These are phyloP conservation scores for Albugo laibachii DNA, from an alignment of 352 stramenopile genomes.

Conservation along the genomic window DNA sequence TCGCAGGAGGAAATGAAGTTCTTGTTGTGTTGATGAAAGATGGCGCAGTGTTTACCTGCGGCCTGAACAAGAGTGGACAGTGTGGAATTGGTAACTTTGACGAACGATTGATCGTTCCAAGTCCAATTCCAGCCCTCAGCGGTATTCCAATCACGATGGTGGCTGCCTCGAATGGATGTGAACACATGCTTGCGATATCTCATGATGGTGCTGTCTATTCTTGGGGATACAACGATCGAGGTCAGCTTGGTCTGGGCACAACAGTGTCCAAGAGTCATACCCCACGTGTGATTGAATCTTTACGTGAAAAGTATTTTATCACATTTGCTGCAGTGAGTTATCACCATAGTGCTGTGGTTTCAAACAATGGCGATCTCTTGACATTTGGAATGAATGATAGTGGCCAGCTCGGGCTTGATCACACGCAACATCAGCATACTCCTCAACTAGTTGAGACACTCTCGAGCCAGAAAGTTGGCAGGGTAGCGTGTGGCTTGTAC, in stretches of 20 bases:
- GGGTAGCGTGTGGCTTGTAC: constrained; percentile 63
- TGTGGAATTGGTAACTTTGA: constrained; percentile 77
- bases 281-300: constrained; percentile 51
- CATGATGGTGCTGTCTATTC: constrained; percentile 58
- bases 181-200: constrained; percentile 75
- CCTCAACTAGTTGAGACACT: constrained; percentile 57
- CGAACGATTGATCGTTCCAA: constrained; percentile 59
- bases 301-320: constrained; percentile 69
- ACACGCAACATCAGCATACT: constrained; percentile 71
- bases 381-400: constrained; percentile 82
- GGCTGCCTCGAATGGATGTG: constrained; percentile 62
- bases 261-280: constrained; percentile 79
- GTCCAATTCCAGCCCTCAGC: constrained; percentile 37
- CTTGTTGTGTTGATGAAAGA: constrained; percentile 74
- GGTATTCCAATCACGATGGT: constrained; percentile 51
- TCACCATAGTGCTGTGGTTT: constrained; percentile 69
- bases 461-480: constrained; percentile 41
- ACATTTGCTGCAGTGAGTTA: constrained; percentile 64
- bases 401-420: constrained; percentile 59
- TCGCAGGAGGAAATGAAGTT: constrained; percentile 70
- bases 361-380: constrained; percentile 48
- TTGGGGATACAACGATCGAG: constrained; percentile 77
- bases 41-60: constrained; percentile 53
- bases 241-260: constrained; percentile 59
- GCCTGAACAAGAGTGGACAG: constrained; percentile 77